phyloP scores from a whole-genome alignment of 108 stramenopile genomes.

The Cylindrotheca fusiformis region DNA sequence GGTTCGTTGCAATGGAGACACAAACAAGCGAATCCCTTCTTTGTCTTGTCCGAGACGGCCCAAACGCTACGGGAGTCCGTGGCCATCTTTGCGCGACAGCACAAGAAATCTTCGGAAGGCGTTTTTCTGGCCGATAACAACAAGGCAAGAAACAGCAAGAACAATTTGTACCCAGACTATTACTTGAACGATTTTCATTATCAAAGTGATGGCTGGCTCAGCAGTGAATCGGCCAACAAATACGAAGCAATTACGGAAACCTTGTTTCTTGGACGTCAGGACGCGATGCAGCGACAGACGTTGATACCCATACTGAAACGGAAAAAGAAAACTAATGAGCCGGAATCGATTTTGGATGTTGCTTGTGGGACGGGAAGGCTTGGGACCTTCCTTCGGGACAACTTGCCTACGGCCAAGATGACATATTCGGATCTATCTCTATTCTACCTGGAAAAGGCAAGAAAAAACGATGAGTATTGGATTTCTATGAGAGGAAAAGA shows the following conservation, averaged over 20 bases:
- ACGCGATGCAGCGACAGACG: constrained; percentile 40
- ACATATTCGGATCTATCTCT: constrained; percentile 40
- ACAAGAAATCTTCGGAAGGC: constrained; percentile 6
- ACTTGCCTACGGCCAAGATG: constrained; percentile 31
- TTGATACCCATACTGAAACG: constrained; percentile 19
- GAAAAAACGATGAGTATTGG: constrained; percentile 38
- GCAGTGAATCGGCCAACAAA: constrained; percentile 24
- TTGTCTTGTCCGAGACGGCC: constrained; percentile 11
- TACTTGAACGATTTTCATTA: constrained; percentile 43
- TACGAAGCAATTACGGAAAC: constrained; percentile 53
- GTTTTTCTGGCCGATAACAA: not conserved
- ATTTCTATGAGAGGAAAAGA: not conserved
- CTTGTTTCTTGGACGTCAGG: constrained; percentile 54
- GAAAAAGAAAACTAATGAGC: constrained; percentile 5
- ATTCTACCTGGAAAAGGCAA: constrained; percentile 40
- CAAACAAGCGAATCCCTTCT: constrained; percentile 30
- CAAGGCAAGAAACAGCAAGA: not conserved
- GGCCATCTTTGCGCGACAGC: constrained; percentile 25
- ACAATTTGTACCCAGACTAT: constrained; percentile 38
- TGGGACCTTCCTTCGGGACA: constrained; percentile 47
- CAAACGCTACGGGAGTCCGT: constrained; percentile 26
- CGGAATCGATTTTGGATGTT: constrained; percentile 43
- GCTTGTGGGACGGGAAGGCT: constrained; percentile 64
- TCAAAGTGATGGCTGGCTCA: constrained; percentile 54
- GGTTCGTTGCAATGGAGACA: constrained; percentile 5